These are phyloP conservation scores for Lanmaoa rubissima DNA, from an alignment of 768 basidiomycete genomes.

Conservation along the genomic window DNA sequence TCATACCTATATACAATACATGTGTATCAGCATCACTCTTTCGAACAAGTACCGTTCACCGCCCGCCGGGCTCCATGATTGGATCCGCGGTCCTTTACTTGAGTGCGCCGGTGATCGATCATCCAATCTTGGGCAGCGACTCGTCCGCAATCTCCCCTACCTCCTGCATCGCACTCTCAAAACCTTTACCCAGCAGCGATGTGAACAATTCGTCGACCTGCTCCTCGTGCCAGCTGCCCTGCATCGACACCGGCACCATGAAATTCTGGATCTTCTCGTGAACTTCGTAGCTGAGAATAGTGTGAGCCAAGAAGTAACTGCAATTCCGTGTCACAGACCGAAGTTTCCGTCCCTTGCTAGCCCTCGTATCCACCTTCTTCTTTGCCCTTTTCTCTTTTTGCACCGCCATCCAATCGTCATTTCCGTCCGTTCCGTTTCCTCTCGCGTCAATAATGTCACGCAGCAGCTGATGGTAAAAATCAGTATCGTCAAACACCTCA, in stretches of 20 bases:
- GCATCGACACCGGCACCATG: conserved; percentile 79
- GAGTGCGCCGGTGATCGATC: too few species aligned
- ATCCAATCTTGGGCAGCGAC: conserved; percentile 1
- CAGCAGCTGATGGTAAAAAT: conserved; percentile 91
- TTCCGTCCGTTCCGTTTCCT: conserved; percentile 41
- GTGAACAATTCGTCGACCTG: conserved; percentile 95
- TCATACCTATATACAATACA: too few species aligned
- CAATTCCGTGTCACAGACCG: conserved; percentile 46
- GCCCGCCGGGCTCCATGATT: too few species aligned
- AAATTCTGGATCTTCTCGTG: conserved; percentile 98
- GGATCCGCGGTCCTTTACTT: too few species aligned
- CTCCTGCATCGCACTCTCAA: conserved; percentile 38
- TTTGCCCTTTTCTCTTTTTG: conserved; percentile 73
- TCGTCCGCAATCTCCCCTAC: conserved; percentile 30
- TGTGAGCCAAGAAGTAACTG: conserved; percentile 1
- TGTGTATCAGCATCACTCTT: too few species aligned
- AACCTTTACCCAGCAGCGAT: conserved; percentile 78
- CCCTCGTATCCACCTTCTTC: conserved; percentile 92
- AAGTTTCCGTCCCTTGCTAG: conserved; percentile 92
- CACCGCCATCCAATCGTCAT: conserved; percentile 59
- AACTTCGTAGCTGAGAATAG: conserved; percentile 69
- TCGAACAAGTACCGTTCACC: too few species aligned
- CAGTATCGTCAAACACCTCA: conserved; percentile 82
- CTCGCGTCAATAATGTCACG: conserved; percentile 85
- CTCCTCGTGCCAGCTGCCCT: conserved; percentile 87